Conservation (phyloP, 805 yeast species). For the Yarrowia sp. region DNA sequence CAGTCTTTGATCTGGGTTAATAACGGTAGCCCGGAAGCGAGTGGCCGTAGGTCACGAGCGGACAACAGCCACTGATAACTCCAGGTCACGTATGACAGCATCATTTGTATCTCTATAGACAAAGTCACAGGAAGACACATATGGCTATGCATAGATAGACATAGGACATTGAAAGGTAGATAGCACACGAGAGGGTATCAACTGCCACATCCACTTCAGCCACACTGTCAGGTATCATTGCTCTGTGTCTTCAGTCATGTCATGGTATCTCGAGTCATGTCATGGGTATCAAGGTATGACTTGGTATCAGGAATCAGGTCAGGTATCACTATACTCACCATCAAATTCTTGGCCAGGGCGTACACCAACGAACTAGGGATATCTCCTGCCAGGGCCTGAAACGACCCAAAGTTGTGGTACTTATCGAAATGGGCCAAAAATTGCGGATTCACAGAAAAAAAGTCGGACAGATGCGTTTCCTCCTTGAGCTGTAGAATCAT, state of each 20-base stretch:
- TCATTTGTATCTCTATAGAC: too few relatives aligned
- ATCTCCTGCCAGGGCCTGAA: conserved; percentile 21
- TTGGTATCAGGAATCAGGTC: background rate
- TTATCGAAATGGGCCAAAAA: conserved; percentile 24
- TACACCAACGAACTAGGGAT: conserved; percentile 8
- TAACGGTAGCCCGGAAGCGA: background rate
- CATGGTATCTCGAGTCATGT: background rate
- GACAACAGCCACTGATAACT: too few relatives aligned
- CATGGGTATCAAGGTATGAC: background rate
- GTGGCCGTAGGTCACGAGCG: too few relatives aligned
- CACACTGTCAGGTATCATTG: too few relatives aligned
- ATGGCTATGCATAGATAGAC: too few relatives aligned
- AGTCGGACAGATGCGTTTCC: conserved; percentile 5
- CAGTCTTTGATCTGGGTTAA: conserved; percentile 22
- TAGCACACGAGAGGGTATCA: too few relatives aligned
- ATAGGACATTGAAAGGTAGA: too few relatives aligned
- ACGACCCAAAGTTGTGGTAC: conserved; percentile 15
- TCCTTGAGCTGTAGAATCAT: conserved; percentile 15
- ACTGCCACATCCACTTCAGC: too few relatives aligned
- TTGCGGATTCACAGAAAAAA: background rate
- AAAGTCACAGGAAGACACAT: too few relatives aligned
- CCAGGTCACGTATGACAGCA: too few relatives aligned
- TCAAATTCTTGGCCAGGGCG: conserved; percentile 6
- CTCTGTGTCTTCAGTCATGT: background rate
- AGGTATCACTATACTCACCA: background rate